Evolutionary conservation across 1,284 basidiomycete species (phyloP).

Genomic region (Moesziomyces sp.): DNA sequence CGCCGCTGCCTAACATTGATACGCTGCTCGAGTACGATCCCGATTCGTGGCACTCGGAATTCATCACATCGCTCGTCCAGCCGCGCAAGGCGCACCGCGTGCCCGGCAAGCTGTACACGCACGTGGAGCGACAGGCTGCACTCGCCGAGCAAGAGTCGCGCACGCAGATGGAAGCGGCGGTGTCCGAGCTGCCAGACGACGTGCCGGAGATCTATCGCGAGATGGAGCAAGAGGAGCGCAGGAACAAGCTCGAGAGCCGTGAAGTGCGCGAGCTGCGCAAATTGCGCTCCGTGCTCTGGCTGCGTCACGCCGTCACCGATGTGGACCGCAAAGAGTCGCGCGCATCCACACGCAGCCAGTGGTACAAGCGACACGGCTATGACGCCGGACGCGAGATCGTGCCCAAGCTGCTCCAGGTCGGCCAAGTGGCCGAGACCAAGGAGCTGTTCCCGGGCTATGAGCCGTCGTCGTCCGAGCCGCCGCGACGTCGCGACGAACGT

Average conservation of each 20-base stretch:
- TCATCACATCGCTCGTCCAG: slow-evolving; percentile 41
- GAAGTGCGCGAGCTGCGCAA: slow-evolving; percentile 37
- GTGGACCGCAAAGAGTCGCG: slow-evolving; percentile 57
- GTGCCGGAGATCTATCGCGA: slow-evolving; percentile 65
- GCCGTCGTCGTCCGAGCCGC: slow-evolving; percentile 5
- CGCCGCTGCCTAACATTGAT: slow-evolving; percentile 39
- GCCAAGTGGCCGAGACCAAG: slow-evolving; percentile 32
- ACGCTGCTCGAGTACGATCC: slow-evolving; percentile 29
- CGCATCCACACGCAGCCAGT: slow-evolving; percentile 51
- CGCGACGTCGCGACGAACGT: not conserved
- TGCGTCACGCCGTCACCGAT: slow-evolving; percentile 54
- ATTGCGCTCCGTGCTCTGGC: slow-evolving; percentile 48
- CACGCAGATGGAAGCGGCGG: slow-evolving; percentile 1
- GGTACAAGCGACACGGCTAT: slow-evolving; percentile 63
- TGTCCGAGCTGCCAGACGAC: slow-evolving; percentile 47
- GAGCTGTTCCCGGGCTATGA: slow-evolving; percentile 51
- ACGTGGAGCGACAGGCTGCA: slow-evolving; percentile 52
- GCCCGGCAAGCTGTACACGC: slow-evolving; percentile 58
- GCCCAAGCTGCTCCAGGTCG: slow-evolving; percentile 57
- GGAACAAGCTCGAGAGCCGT: slow-evolving; percentile 9
- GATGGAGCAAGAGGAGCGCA: slow-evolving; percentile 59
- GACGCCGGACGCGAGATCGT: slow-evolving; percentile 65
- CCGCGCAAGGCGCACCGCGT: slow-evolving; percentile 53
- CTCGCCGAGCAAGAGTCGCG: slow-evolving; percentile 14
- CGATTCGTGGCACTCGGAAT: slow-evolving; percentile 36